phyloP scores from a whole-genome alignment of 129 eudicot genomes.

The Flaveria sonorensis region DNA sequence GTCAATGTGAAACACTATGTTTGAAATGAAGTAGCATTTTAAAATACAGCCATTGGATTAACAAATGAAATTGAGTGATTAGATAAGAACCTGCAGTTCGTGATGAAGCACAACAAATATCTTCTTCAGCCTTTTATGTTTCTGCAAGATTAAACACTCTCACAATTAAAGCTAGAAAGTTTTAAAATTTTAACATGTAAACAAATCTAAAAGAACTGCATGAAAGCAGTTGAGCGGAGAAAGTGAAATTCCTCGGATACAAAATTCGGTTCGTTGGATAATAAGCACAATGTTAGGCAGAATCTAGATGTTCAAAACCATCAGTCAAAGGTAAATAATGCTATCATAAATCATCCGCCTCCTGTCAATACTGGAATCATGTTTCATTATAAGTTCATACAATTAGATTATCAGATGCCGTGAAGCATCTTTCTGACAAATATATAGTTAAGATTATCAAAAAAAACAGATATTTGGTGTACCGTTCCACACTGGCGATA shows the following conservation, averaged over 20 bases:
- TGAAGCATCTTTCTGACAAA: constrained; percentile 16
- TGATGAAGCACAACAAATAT: constrained; percentile 87
- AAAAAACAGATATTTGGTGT: constrained; percentile 20
- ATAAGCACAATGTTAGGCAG: background rate
- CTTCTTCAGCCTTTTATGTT: constrained; percentile 70
- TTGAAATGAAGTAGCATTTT: background rate
- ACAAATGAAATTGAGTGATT: background rate
- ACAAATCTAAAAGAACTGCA: background rate
- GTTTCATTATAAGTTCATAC: background rate
- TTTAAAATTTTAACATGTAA: background rate
- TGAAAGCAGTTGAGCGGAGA: constrained; percentile 7
- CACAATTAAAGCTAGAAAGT: constrained; percentile 20
- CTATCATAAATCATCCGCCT: background rate
- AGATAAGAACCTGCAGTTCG: constrained; percentile 61
- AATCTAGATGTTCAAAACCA: background rate
- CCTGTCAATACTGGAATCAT: background rate
- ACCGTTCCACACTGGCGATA: constrained; percentile 79
- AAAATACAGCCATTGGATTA: background rate
- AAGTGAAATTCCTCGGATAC: constrained; percentile 4
- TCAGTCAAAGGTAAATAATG: background rate
- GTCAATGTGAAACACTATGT: constrained; percentile 3
- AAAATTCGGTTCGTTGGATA: constrained; percentile 4
- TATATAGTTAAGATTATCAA: constrained; percentile 3
- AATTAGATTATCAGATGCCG: constrained; percentile 1
- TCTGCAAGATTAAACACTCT: constrained; percentile 49